Evolutionary conservation across 2,329 filamentous ascomycete genomes (phyloP).

Genomic region (Tetracladium maxilliforme): DNA sequence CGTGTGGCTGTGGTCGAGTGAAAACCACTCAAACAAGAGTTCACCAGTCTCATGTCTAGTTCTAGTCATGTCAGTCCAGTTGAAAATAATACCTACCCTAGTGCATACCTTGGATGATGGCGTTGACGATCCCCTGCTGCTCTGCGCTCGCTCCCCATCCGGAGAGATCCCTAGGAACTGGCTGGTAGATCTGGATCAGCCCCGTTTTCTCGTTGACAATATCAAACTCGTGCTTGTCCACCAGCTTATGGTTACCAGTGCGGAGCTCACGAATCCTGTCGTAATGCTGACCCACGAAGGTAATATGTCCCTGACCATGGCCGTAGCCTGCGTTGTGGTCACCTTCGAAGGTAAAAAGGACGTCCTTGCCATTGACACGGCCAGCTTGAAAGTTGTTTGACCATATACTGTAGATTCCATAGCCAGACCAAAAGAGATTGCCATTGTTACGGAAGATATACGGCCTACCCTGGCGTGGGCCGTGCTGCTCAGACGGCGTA

Average conservation of each 20-base stretch:
- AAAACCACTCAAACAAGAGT: constrained; percentile 43
- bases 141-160: constrained; percentile 27
- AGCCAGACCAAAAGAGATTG: constrained; percentile 41
- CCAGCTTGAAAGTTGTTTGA: constrained; percentile 33
- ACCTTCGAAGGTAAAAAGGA: constrained; percentile 38
- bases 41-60: constrained; percentile 27
- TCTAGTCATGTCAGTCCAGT: constrained; percentile 8
- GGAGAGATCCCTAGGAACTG: constrained; percentile 26
- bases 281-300: constrained; percentile 36
- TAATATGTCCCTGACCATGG: constrained; percentile 37
- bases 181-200: constrained; percentile 37
- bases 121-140: constrained; percentile 40
- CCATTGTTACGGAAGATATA: constrained; percentile 40
- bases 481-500: constrained; percentile 20
- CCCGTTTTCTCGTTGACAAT: constrained; percentile 35
- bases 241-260: constrained; percentile 32
- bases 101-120: constrained; percentile 32
- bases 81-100: neutral
- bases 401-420: constrained; percentile 35
- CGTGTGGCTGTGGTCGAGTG: constrained; percentile 34
- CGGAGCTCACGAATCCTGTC: constrained; percentile 36
- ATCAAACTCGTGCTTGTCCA: constrained; percentile 39
- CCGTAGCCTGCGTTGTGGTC: constrained; percentile 33
- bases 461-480: constrained; percentile 33
- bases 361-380: constrained; percentile 31